Base-by-base conservation (phyloP, 768 basidiomycete species). In the Royoungia palumana region DNA sequence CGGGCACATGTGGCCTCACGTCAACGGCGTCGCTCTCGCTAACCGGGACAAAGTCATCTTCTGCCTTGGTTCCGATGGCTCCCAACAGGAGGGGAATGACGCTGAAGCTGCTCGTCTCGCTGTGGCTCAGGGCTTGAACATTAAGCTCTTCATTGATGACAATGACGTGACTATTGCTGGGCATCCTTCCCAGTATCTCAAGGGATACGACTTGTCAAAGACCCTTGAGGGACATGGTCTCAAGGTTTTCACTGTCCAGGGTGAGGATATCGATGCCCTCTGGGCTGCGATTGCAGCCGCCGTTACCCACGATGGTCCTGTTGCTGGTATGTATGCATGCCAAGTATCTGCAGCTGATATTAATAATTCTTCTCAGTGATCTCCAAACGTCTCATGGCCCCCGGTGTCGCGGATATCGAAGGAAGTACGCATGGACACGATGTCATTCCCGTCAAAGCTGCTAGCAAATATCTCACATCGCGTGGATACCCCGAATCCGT, bases 151-250 rank as follows among this genome's bases (percentile, higher is more conserved):
- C 65, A 84, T 94, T 54, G 91, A 94, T 57, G 89, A 92, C 69
- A 93, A 94, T 69, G 85, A 94, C 63, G 90, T 93, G 56, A 93
- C 90, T 8, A 94, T 93, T 51, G 83, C 90, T n/a, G 91, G 91
- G 0, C 89, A 93, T 60, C 91, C 91, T 5, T 91, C 89, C 13
- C 68, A 91, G 41, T 93, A 93, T 63, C 79, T 92, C 58, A 83
- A 83, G 62, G 90, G 90, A 20, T 94, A 81, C 69, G 76, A 82
- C 44, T 61, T 92, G 28, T 61, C 68, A 20, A 80, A 83, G 72
- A 92, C 89, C 0, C 78, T 93, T 14, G 73, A 78, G 48, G 91
- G 91, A 5, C 90, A 93, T 52, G 90, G 91, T 2, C 72, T 94
- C 57, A 86, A 85, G 67, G 87, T 92, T 25, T 45, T 86, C 54